These are phyloP conservation scores for Leucocoprinus sp. DNA, from an alignment of 768 basidiomycete species.

Conservation along the genomic window DNA sequence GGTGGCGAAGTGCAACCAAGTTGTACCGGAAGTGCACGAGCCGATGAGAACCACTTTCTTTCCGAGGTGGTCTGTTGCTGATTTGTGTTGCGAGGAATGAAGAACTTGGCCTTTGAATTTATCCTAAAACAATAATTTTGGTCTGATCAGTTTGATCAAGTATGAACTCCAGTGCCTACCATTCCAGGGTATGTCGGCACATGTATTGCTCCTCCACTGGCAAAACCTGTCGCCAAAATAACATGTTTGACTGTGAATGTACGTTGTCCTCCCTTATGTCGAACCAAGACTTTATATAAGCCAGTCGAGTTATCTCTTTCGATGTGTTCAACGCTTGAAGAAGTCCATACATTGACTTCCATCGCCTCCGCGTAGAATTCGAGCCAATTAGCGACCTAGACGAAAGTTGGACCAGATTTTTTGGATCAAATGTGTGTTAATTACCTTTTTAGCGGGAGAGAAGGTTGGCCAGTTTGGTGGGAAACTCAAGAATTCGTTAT, in stretches of 20 bases:
- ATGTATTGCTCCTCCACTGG: slow-evolving; percentile 29
- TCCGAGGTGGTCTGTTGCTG: slow-evolving; percentile 38
- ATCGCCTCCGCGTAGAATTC: slow-evolving; percentile 52
- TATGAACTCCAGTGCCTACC: slow-evolving; percentile 16
- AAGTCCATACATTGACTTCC: slow-evolving; percentile 60
- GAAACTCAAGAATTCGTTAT: slow-evolving; percentile 27
- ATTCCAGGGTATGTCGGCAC: slow-evolving; percentile 40
- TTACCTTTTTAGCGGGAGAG: slow-evolving; percentile 41
- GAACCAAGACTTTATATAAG: slow-evolving; percentile 6
- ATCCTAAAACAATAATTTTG: slow-evolving; percentile 24
- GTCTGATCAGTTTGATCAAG: too few relatives aligned
- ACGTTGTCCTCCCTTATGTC: slow-evolving; percentile 30
- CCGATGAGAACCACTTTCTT: slow-evolving; percentile 52
- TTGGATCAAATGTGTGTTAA: not conserved
- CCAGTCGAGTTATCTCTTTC: slow-evolving; percentile 21
- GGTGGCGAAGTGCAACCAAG: not conserved
- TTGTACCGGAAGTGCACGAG: slow-evolving; percentile 42
- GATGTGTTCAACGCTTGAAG: slow-evolving; percentile 32
- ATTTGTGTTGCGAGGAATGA: slow-evolving; percentile 44
- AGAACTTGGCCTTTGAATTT: slow-evolving; percentile 40
- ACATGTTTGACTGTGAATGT: slow-evolving; percentile 38
- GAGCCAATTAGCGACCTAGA: slow-evolving; percentile 52
- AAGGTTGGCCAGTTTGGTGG: slow-evolving; percentile 52
- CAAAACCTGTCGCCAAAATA: slow-evolving; percentile 47
- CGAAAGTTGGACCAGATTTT: not conserved